Evolutionary conservation across 2,329 filamentous ascomycete species (phyloP).

Genomic region (Ophiostoma tasmaniense): DNA sequence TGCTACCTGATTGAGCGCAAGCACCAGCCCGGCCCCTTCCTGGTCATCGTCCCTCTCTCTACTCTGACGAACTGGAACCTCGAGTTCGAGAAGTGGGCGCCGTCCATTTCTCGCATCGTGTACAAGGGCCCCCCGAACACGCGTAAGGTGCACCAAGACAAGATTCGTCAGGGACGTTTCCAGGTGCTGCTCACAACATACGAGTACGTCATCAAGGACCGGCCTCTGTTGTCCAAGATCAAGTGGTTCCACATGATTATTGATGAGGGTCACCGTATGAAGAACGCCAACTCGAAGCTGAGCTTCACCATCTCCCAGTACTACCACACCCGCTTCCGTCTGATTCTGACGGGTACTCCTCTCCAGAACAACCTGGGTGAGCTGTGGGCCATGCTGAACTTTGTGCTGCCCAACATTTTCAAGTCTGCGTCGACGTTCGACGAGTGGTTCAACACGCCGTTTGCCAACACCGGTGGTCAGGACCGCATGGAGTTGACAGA

Average conservation of each 20-base stretch:
- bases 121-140: slow-evolving; percentile 92
- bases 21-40: slow-evolving; percentile 79
- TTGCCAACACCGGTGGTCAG: slow-evolving; percentile 94
- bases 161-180: slow-evolving; percentile 89
- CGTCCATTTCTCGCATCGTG: slow-evolving; percentile 74
- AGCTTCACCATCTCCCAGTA: slow-evolving; percentile 91
- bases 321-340: slow-evolving; percentile 87
- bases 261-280: slow-evolving; percentile 99
- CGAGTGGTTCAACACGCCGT: slow-evolving; percentile 99
- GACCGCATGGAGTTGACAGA: slow-evolving; percentile 98
- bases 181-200: slow-evolving; percentile 96
- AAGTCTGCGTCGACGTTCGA: slow-evolving; percentile 98
- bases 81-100: slow-evolving; percentile 98
- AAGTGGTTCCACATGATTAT: slow-evolving; percentile 99
- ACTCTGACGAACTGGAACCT: slow-evolving; percentile 98
- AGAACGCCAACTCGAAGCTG: slow-evolving; percentile 93
- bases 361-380: slow-evolving; percentile 95
- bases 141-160: slow-evolving; percentile 84
- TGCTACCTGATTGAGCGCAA: slow-evolving; percentile 97
- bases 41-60: slow-evolving; percentile 94
- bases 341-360: slow-evolving; percentile 95
- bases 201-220: slow-evolving; percentile 99
- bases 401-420: slow-evolving; percentile 96
- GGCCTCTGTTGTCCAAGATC: slow-evolving; percentile 90
- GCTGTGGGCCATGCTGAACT: slow-evolving; percentile 96